These are phyloP conservation scores for Xylaria sp. DNA, from an alignment of 495 filamentous ascomycete genomes.

Conservation along the genomic window DNA sequence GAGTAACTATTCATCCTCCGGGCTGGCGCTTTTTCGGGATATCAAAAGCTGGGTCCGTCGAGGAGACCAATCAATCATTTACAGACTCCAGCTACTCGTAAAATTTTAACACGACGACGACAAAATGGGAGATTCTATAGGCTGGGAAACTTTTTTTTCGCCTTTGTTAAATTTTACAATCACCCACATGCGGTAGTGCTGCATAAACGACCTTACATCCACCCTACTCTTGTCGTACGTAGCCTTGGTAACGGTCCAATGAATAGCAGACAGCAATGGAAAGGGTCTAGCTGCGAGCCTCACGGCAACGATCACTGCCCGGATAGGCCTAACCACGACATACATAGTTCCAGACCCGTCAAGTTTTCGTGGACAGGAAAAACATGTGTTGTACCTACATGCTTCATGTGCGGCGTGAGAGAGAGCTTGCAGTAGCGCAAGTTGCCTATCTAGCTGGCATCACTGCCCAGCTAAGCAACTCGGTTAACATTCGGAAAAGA, in stretches of 20 bases:
- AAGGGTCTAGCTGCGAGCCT: slow-evolving; percentile 11
- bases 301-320: slow-evolving; percentile 15
- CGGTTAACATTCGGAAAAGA: slow-evolving; percentile 15
- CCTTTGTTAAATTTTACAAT: not conserved
- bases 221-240: not conserved
- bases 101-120: not conserved
- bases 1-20: slow-evolving; percentile 12
- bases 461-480: not conserved
- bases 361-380: not conserved
- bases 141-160: not conserved
- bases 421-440: slow-evolving; percentile 28
- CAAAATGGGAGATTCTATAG: not conserved
- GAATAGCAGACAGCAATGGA: not conserved
- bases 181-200: not conserved
- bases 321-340: not conserved
- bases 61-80: not conserved
- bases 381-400: slow-evolving; percentile 6
- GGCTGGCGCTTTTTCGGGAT: slow-evolving; percentile 1
- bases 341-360: not conserved
- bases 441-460: not conserved
- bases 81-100: not conserved
- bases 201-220: not conserved
- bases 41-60: not conserved
- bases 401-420: not conserved
- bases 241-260: not conserved